Conservation (phyloP, 805 yeast species). For the Candida verbasci region DNA sequence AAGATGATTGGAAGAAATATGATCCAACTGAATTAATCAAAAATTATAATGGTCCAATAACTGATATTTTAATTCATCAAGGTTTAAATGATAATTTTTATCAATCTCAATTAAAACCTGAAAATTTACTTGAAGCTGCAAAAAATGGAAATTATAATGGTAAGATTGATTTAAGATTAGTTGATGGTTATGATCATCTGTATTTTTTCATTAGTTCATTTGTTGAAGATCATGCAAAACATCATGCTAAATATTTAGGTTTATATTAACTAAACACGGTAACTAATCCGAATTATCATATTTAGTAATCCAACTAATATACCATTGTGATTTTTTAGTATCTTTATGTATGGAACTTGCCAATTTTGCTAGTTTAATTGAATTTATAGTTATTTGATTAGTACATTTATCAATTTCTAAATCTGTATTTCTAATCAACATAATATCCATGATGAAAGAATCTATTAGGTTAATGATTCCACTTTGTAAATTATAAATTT, state of each 20-base stretch:
- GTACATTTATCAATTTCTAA: conserved; percentile 27
- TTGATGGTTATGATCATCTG: conserved; percentile 86
- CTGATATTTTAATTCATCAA: conserved; percentile 71
- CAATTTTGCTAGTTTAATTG: conserved; percentile 26
- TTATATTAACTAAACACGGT: conserved; percentile 13
- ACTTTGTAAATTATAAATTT: conserved; percentile 39
- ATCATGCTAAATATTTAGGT: conserved; percentile 70
- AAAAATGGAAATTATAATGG: conserved; percentile 56
- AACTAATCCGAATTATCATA: conserved; percentile 19
- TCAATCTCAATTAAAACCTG: conserved; percentile 69
- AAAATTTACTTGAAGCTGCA: conserved; percentile 59
- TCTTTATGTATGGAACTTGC: conserved; percentile 48
- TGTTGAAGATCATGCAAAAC: conserved; percentile 77
- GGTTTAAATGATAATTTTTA: conserved; percentile 80
- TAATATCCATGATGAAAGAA: conserved; percentile 53
- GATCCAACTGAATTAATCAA: conserved; percentile 81
- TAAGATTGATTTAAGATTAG: conserved; percentile 54
- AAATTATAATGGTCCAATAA: conserved; percentile 43
- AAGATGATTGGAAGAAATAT: conserved; percentile 62
- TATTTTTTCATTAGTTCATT: conserved; percentile 82
- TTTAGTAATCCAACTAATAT: conserved; percentile 49
- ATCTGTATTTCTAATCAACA: conserved; percentile 42
- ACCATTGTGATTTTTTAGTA: conserved; percentile 55
- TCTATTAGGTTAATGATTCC: conserved; percentile 47
- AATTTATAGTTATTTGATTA: conserved; percentile 19